Base-by-base conservation (phyloP, 805 yeast genomes). In the Ogataea methanolica region DNA sequence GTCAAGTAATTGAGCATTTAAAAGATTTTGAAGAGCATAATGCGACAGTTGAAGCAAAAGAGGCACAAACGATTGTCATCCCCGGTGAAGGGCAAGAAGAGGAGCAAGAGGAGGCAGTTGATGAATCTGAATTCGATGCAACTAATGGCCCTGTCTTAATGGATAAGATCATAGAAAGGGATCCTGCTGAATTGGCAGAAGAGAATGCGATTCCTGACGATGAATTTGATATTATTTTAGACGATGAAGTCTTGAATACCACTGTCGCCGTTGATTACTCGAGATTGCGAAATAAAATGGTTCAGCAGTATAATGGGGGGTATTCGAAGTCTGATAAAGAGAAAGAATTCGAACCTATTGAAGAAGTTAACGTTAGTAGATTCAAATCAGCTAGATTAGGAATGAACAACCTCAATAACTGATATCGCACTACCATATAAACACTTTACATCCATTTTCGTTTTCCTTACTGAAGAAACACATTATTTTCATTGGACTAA, bases 321-420 rank as follows among this genome's bases (percentile, higher is more conserved):
- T 78, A 59, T 48, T 67, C 61, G 43, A 69, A 71, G 49, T 65
- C 75, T 1, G 76, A 74, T 2, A 66, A 70, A 43, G 87, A 78
- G 37, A 56, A 65, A 49, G 91, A 81, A 47, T 56, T 79, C 17
- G 95, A 85, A 57, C 89, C 88, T 0, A 67, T 85, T 6, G 89
- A 85, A 54, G 81, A 82, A 0, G 61, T 77, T 7, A 81, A 72
- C 49, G 68, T 78, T 1, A 86, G 95, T 59, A 69, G 89, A 44
- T 88, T 88, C 63, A 85, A 73, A 57, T 79, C 87, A 11, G 84
- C 87, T 6, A 57, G 66, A 33, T 47, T 65, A 19, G 68, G 63
- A 36, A 45, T 57, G 41, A 43, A 43, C 17, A 33, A 48, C 19
- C 6, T 16, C 11, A 33, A 29, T 5, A 33, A 29, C 8, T n/a